Conservation (phyloP, 345 rosid genomes). For the Aurinia saxatilis region DNA sequence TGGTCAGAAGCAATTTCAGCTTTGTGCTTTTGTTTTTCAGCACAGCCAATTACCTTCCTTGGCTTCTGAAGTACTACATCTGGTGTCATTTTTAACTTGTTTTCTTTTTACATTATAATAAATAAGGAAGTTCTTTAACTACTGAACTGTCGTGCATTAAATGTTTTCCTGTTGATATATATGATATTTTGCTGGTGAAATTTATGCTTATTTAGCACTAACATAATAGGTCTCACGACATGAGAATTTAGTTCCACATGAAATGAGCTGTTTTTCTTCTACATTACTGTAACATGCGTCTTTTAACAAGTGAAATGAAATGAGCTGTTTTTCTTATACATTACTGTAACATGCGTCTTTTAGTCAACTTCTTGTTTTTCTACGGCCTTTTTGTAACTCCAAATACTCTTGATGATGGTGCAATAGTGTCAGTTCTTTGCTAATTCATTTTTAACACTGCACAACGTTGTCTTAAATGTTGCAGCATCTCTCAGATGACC, state of each 20-base stretch:
- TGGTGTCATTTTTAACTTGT: background rate
- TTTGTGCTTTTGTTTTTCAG: background rate
- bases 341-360: background rate
- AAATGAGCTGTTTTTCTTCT: background rate
- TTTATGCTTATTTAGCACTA: background rate
- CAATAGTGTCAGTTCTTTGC: background rate
- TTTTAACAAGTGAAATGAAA: background rate
- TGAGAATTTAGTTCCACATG: background rate
- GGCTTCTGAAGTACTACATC: background rate
- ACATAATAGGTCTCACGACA: background rate
- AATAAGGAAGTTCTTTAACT: background rate
- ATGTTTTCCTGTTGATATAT: background rate
- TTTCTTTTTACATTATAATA: slow-evolving; percentile 3
- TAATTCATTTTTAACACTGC: slow-evolving; percentile 5
- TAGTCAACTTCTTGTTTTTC: slow-evolving; percentile 9
- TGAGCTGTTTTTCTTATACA: background rate
- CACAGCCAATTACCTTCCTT: background rate
- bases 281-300: background rate
- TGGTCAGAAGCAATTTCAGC: background rate
- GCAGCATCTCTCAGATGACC: slow-evolving; percentile 74
- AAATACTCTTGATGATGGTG: background rate
- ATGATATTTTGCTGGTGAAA: background rate
- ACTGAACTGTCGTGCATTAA: background rate
- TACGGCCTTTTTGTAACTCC: background rate
- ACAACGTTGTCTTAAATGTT: slow-evolving; percentile 22